Evolutionary conservation across 1,139 yeast species (phyloP), one percentile per base, ranked within the genome.

Genomic region (Taphrina betulina): DNA sequence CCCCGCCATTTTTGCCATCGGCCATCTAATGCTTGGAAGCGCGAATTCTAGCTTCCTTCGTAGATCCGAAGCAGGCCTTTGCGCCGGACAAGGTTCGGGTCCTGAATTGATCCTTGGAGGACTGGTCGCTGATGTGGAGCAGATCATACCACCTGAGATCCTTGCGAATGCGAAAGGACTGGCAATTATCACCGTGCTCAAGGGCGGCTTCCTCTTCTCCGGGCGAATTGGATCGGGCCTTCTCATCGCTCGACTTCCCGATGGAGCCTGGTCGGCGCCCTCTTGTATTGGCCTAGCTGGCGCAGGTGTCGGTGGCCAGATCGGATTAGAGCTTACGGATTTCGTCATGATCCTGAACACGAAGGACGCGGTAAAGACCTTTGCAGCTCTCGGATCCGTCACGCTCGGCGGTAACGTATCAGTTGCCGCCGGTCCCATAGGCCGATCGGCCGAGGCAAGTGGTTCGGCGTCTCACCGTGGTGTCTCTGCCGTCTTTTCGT

Each of bases 141-240:
- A 48, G 46, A 38, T 50, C 57, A 92, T 92, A 60, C 98, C 98
- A 2, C 95, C 96, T 19, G 82, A 83, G 41, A 81, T 92, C 4
- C 77, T 92, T 61, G 82, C 85, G 63, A 85, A 87, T 67, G 98
- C 98, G 43, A 86, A 88, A 68, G 98, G 98, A 31, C 77, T 92
- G 52, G 97, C 95, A 1, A 72, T 92, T 42, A 78, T 92, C 62
- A 92, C 97, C 1, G 96, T 92, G 17, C 75, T 92, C 60, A 92
- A 94, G 69, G 57, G 52, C 1, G 98, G 98, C 1, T 92, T 92
- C 68, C 75, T 92, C 61, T 92, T 92, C 68, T 86, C 96, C 2
- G 98, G 97, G 31, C 80, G 98, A 69, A 97, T 96, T 1, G 98
- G 98, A 22, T 87, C 96, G 1, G 98, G 98, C 61, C 88, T 92